Base-by-base conservation (phyloP, 2,329 filamentous ascomycete species). In the Ilyonectria robusta region DNA sequence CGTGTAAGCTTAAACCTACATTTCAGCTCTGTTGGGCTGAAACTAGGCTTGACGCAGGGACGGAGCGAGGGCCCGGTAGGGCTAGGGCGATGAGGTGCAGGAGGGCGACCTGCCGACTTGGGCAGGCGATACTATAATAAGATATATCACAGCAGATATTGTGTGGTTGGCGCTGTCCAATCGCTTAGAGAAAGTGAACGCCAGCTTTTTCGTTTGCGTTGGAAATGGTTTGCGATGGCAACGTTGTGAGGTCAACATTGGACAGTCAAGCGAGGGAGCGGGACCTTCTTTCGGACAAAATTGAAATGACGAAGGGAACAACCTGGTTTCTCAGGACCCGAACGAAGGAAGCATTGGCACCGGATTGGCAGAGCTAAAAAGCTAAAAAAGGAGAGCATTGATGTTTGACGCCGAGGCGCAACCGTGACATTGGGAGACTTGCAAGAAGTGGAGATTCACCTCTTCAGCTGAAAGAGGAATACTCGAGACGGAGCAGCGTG, bases 1-100 rank as follows among this genome's bases (percentile, higher is more conserved):
- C 59, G 26, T 60, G 54, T 65, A 72, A 68, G 70, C 70, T 74
- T 67, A 71, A 71, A 48, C 31, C 63, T 58, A 48, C 65, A 55
- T 64, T 59, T 67, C 55, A 47, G 64, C 47, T 29, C 31, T 40
- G 13, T 63, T 21, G 48, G 57, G 35, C 42, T 58, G 56, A 69
- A 65, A 62, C 66, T 66, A 58, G 58, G 59, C 60, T 65, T 54
- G 44, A 65, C 59, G 50, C 60, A 66, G 47, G 11, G 37, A 35
- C 7, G 21, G 42, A 31, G 47, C 13, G 19, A 19, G 29, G 7
- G 11, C 17, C 10, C 47, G 35, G 6, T 17, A 64, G 35, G 37
- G 29, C 17, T 46, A 50, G 15, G 17, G 6, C 31, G 26, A 29
- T 8, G 23, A 8, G 15, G 40, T 42, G 40, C 15, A 8, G 40